Evolutionary conservation across 2,329 filamentous ascomycete species (phyloP).

Genomic region (Fusarium pininemorale): DNA sequence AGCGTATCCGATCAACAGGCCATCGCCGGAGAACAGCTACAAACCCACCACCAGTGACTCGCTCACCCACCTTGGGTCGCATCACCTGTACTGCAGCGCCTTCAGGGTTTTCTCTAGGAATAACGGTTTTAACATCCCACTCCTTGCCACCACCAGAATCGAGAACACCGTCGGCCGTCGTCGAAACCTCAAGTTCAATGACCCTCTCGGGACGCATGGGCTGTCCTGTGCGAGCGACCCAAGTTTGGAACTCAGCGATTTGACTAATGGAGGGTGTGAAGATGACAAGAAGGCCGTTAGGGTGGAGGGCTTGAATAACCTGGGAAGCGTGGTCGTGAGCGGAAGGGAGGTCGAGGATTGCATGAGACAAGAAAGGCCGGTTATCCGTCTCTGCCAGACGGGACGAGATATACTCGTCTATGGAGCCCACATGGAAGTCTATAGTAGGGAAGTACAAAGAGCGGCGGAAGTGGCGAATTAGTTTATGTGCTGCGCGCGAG

Average conservation of each 20-base stretch:
- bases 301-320: slow-evolving; percentile 66
- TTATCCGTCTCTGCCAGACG: slow-evolving; percentile 55
- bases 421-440: slow-evolving; percentile 76
- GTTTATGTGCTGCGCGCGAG: slow-evolving; percentile 69
- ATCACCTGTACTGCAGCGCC: slow-evolving; percentile 50
- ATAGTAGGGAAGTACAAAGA: slow-evolving; percentile 76
- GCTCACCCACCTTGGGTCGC: slow-evolving; percentile 53
- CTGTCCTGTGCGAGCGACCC: slow-evolving; percentile 61
- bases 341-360: slow-evolving; percentile 77
- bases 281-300: slow-evolving; percentile 71
- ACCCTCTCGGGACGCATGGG: slow-evolving; percentile 66
- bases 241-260: slow-evolving; percentile 67
- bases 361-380: slow-evolving; percentile 74
- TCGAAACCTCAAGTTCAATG: slow-evolving; percentile 63
- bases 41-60: slow-evolving; percentile 53
- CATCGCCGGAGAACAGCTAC: slow-evolving; percentile 51
- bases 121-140: slow-evolving; percentile 69
- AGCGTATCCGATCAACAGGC: slow-evolving; percentile 27
- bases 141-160: slow-evolving; percentile 62
- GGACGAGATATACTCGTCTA: slow-evolving; percentile 68
- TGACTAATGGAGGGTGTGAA: slow-evolving; percentile 85
- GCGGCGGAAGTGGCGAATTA: slow-evolving; percentile 72
- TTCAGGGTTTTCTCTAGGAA: slow-evolving; percentile 40
- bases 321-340: slow-evolving; percentile 59
- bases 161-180: slow-evolving; percentile 53